Percentiles rank a stretch among this genome's conserved stretches.
Evolutionary conservation across 345 rosid species (phyloP).

Genomic region (Linum lewisii): DNA sequence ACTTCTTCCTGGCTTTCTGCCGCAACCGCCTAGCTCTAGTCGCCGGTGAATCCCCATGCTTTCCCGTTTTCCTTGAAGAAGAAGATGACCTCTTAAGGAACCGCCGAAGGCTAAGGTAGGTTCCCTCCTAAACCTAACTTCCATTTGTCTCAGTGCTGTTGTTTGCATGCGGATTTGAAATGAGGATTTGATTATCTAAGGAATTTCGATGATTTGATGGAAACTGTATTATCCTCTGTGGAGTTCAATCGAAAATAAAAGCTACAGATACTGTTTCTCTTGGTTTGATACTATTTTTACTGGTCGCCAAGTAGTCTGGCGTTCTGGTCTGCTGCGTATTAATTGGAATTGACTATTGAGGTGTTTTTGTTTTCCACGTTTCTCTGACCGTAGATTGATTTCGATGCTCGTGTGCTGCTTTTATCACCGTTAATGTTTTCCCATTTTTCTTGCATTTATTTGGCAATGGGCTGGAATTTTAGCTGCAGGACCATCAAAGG

Average conservation of each 20-base stretch:
- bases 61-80: neutral
- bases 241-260: neutral
- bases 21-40: neutral
- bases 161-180: no score
- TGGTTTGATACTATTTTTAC: neutral
- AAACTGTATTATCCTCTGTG: neutral
- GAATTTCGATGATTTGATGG: no score
- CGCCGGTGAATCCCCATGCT: neutral
- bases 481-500: neutral
- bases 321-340: constrained; percentile 2
- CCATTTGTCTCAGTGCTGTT: neutral
- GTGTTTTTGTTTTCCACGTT: neutral
- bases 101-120: neutral
- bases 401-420: neutral
- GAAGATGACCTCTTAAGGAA: neutral
- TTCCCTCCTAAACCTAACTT: neutral
- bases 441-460: neutral
- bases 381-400: constrained; percentile 1
- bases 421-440: neutral
- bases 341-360: neutral
- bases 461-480: constrained; percentile 11
- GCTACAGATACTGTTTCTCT: neutral
- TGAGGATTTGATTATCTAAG: no score
- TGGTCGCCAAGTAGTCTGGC: neutral
- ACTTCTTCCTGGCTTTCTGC: neutral